Percentiles rank a stretch among this genome's conserved stretches.
These are phyloP conservation scores for Mangifera indica DNA, from an alignment of 345 rosid genomes.

Conservation along the genomic window DNA sequence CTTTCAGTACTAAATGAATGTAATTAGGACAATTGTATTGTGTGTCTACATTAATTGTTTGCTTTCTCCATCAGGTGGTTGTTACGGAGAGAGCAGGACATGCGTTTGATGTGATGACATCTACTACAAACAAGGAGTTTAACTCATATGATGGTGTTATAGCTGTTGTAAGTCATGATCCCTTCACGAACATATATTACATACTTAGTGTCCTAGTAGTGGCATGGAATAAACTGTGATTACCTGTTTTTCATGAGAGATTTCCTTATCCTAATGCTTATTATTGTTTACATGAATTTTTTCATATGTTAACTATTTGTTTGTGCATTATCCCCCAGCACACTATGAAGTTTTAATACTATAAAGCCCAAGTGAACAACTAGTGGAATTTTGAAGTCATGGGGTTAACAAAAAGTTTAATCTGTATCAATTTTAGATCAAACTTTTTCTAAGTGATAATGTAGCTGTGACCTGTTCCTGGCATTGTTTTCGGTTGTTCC, in stretches of 20 bases:
- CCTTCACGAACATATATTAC: conserved; percentile 12
- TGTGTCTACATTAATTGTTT: background rate
- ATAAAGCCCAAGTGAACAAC: background rate
- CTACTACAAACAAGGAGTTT: conserved; percentile 58
- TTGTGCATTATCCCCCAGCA: background rate
- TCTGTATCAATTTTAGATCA: conserved; percentile 9
- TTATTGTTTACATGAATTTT: background rate
- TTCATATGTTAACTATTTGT: background rate
- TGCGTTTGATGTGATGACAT: conserved; percentile 74
- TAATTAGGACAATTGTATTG: background rate
- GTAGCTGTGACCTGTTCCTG: background rate
- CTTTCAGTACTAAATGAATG: background rate
- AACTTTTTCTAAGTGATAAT: conserved; percentile 15
- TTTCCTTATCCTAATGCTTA: background rate
- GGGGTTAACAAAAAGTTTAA: background rate
- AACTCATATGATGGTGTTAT: conserved; percentile 71
- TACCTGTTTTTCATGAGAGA: too few species aligned
- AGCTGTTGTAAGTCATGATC: conserved; percentile 66
- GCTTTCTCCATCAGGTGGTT: conserved; percentile 55
- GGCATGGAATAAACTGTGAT: background rate
- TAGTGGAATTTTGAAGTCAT: background rate
- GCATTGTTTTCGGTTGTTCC: background rate
- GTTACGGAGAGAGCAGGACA: conserved; percentile 84
- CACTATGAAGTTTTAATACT: background rate
- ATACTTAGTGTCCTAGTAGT: background rate